phyloP scores from a whole-genome alignment of 129 eudicot genomes.

The Chrysanthemum lavandulifolium region DNA sequence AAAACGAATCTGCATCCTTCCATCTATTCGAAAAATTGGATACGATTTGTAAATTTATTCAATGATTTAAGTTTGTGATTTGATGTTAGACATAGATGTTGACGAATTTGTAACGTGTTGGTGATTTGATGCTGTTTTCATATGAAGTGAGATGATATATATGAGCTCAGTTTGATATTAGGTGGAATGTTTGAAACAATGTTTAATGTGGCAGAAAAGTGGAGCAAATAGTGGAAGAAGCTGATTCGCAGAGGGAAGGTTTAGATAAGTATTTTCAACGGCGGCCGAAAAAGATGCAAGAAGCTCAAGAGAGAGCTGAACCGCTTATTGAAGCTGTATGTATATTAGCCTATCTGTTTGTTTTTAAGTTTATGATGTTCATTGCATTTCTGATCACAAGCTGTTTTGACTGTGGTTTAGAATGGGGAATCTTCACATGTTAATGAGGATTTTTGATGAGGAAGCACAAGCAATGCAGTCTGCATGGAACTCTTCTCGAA shows the following conservation, averaged over 20 bases:
- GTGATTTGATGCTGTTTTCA: no score
- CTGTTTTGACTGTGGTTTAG: slow-evolving; percentile 43
- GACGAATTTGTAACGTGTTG: no score
- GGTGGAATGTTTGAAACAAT: no score
- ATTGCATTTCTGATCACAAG: not conserved
- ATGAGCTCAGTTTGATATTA: no score
- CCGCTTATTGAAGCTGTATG: slow-evolving; percentile 91
- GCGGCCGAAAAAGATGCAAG: slow-evolving; percentile 74
- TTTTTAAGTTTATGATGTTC: not conserved
- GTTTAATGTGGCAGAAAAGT: slow-evolving; percentile 67
- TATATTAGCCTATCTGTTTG: not conserved
- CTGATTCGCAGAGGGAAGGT: slow-evolving; percentile 82
- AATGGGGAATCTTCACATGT: slow-evolving; percentile 86
- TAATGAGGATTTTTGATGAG: slow-evolving; percentile 68
- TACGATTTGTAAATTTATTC: no score
- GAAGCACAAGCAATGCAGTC: slow-evolving; percentile 88
- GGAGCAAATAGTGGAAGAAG: slow-evolving; percentile 91
- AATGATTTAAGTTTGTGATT: no score
- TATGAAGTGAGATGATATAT: no score
- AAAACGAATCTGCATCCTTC: no score
- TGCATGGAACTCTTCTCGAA: slow-evolving; percentile 49
- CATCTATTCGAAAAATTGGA: no score
- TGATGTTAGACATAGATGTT: no score
- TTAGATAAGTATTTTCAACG: slow-evolving; percentile 68
- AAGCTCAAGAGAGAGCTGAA: slow-evolving; percentile 90